Evolutionary conservation across 1,139 yeast species (phyloP).

Genomic region (Casaregolazyma lundiana): DNA sequence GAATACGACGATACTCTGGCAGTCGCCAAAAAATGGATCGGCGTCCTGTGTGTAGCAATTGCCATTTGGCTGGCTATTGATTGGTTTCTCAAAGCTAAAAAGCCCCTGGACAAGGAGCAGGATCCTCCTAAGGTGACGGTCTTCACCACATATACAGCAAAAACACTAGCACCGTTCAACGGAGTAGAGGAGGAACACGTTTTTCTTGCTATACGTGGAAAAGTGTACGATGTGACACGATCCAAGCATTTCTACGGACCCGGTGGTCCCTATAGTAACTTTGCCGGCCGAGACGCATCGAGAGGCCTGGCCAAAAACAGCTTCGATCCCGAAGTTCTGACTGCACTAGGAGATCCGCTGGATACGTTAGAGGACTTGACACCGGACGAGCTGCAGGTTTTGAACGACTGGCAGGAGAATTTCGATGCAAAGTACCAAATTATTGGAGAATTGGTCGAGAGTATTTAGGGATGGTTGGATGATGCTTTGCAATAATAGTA

Average conservation of each 20-base stretch:
- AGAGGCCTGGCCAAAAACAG: conserved; percentile 90
- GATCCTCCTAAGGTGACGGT: conserved; percentile 53
- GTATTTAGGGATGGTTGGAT: no score
- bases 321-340: conserved; percentile 53
- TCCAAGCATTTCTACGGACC: conserved; percentile 94
- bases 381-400: conserved; percentile 57
- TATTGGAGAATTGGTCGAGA: conserved; percentile 32
- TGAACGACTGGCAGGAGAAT: conserved; percentile 80
- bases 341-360: conserved; percentile 48
- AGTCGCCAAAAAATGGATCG: conserved; percentile 4
- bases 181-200: conserved; percentile 75
- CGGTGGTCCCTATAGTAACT: conserved; percentile 90
- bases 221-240: conserved; percentile 76
- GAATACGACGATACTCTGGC: background rate
- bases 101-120: conserved; percentile 28
- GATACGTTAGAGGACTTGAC: conserved; percentile 63
- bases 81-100: conserved; percentile 35
- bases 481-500: no score
- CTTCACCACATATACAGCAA: conserved; percentile 77
- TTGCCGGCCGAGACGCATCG: conserved; percentile 96
- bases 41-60: conserved; percentile 9
- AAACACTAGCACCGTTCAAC: conserved; percentile 65
- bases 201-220: conserved; percentile 77
- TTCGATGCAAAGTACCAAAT: conserved; percentile 57
- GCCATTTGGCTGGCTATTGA: conserved; percentile 12